phyloP scores from a whole-genome alignment of 768 basidiomycete species.

The Pleurotus sapidus region DNA sequence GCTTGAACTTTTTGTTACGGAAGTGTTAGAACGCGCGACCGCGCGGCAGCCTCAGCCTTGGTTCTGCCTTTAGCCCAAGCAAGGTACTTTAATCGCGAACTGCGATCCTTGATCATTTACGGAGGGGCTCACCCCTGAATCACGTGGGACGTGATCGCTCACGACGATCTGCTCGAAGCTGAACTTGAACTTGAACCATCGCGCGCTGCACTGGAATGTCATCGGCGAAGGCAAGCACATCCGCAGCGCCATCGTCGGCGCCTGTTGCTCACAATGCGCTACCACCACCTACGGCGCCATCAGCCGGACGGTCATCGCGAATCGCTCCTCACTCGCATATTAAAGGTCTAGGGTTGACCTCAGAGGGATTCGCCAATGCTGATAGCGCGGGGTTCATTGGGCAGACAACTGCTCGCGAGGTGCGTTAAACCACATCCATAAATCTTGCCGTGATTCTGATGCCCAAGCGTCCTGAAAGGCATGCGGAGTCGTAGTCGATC shows the following conservation, averaged over 20 bases:
- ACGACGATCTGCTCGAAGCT: too few species aligned
- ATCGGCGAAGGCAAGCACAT: conserved; percentile 35
- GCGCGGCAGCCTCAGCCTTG: too few species aligned
- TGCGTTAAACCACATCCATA: conserved; percentile 21
- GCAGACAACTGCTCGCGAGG: conserved; percentile 88
- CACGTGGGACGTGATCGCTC: too few species aligned
- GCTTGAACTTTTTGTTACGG: too few species aligned
- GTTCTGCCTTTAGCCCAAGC: too few species aligned
- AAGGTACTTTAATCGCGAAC: too few species aligned
- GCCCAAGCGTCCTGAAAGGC: conserved; percentile 46
- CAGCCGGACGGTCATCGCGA: conserved; percentile 67
- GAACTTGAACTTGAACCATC: too few species aligned
- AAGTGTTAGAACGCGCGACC: too few species aligned
- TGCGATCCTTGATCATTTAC: too few species aligned
- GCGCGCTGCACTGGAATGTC: not conserved
- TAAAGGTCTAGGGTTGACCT: conserved; percentile 87
- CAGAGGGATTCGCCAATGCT: conserved; percentile 74
- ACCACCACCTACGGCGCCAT: conserved; percentile 60
- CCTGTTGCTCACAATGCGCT: conserved; percentile 74
- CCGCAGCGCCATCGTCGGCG: conserved; percentile 44
- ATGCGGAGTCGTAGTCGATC: conserved; percentile 86
- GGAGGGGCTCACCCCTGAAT: too few species aligned
- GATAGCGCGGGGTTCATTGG: conserved; percentile 89
- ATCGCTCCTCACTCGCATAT: conserved; percentile 96
- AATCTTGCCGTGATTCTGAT: conserved; percentile 4